Percentiles rank a stretch among this genome's conserved stretches.
These are phyloP conservation scores for Gigaspora rosea DNA, from an alignment of 192 early-diverging fungal species.

Conservation along the genomic window DNA sequence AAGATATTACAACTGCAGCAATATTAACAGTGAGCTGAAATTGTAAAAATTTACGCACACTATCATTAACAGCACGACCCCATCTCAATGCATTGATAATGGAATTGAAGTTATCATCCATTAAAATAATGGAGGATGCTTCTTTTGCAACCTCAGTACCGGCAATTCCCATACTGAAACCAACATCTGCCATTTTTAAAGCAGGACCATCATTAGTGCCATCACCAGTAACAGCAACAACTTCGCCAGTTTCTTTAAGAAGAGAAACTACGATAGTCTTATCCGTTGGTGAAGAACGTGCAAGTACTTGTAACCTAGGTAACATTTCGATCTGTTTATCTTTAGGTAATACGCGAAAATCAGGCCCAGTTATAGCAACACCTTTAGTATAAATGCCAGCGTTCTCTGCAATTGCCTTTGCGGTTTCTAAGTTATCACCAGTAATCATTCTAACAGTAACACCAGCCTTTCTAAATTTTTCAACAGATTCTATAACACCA, in stretches of 20 bases:
- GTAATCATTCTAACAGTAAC: slow-evolving; percentile 91
- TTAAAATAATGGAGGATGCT: slow-evolving; percentile 79
- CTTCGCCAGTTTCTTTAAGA: slow-evolving; percentile 71
- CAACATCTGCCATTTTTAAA: slow-evolving; percentile 86
- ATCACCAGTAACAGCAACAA: slow-evolving; percentile 83
- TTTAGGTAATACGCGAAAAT: slow-evolving; percentile 69
- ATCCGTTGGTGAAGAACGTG: slow-evolving; percentile 85
- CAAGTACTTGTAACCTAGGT: slow-evolving; percentile 80
- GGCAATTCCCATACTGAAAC: slow-evolving; percentile 91
- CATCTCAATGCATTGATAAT: slow-evolving; percentile 79
- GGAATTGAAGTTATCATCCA: slow-evolving; percentile 89
- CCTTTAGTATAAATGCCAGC: slow-evolving; percentile 82
- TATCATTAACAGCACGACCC: slow-evolving; percentile 81
- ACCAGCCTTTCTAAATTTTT: slow-evolving; percentile 76
- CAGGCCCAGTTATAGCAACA: slow-evolving; percentile 76
- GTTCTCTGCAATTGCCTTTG: slow-evolving; percentile 84
- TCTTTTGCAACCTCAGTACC: slow-evolving; percentile 87
- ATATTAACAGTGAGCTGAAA: slow-evolving; percentile 87
- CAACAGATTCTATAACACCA: slow-evolving; percentile 77
- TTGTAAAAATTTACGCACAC: slow-evolving; percentile 85
- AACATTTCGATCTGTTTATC: slow-evolving; percentile 67
- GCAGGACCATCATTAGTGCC: slow-evolving; percentile 89
- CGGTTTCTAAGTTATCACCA: slow-evolving; percentile 84
- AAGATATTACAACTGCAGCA: slow-evolving; percentile 72
- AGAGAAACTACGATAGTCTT: slow-evolving; percentile 83